phyloP scores from a whole-genome alignment of 192 early-diverging fungal species.

The Backusella westeae region DNA sequence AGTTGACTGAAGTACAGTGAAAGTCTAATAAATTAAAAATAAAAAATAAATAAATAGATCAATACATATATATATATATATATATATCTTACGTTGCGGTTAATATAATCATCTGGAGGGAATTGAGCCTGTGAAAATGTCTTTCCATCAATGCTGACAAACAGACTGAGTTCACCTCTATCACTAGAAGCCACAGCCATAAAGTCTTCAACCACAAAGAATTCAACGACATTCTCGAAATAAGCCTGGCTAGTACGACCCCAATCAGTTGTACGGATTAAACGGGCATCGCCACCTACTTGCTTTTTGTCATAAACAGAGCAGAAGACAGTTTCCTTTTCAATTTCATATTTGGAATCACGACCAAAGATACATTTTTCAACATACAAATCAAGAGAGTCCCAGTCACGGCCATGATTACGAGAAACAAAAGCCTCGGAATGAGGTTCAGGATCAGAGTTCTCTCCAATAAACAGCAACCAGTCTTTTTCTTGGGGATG shows the following conservation, averaged over 20 bases:
- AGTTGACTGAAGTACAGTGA: constrained; percentile 83
- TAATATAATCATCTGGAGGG: constrained; percentile 76
- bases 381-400: constrained; percentile 36
- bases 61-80: not conserved
- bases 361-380: constrained; percentile 86
- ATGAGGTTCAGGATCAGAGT: constrained; percentile 52
- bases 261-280: constrained; percentile 52
- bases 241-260: constrained; percentile 39
- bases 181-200: constrained; percentile 67
- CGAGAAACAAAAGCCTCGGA: constrained; percentile 70
- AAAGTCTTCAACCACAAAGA: constrained; percentile 72
- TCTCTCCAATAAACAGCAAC: constrained; percentile 79
- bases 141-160: constrained; percentile 74
- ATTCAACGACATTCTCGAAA: constrained; percentile 64
- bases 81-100: constrained; percentile 53
- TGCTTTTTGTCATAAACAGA: constrained; percentile 63
- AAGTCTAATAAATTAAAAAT: constrained; percentile 42
- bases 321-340: constrained; percentile 77
- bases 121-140: constrained; percentile 74
- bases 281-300: constrained; percentile 55
- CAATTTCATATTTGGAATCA: constrained; percentile 56
- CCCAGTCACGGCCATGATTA: constrained; percentile 74
- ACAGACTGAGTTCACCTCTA: constrained; percentile 54
- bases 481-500: constrained; percentile 86
- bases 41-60: not conserved